Percentiles rank a stretch among this genome's conserved stretches.
phyloP scores from a whole-genome alignment of 169 alveolate species.

The Pseudocohnilembus persalinus region DNA sequence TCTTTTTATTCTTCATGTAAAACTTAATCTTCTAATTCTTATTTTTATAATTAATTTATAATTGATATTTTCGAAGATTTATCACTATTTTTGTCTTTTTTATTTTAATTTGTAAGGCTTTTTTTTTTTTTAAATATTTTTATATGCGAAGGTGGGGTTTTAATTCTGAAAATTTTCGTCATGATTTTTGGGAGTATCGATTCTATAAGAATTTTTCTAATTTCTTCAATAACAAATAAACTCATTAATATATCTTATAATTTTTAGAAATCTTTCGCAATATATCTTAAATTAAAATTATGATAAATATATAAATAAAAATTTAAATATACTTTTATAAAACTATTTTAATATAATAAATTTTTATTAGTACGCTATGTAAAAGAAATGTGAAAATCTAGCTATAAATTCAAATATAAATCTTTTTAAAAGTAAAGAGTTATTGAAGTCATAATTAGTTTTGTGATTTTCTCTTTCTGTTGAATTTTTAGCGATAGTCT shows the following conservation, averaged over 20 bases:
- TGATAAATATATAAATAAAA: too few species aligned
- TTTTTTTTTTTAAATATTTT: not conserved
- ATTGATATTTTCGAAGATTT: too few species aligned
- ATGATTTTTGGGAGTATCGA: conserved; percentile 30
- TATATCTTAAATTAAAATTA: not conserved
- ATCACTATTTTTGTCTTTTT: too few species aligned
- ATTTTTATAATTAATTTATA: too few species aligned
- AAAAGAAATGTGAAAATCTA: conserved; percentile 45
- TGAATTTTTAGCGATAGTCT: conserved; percentile 25
- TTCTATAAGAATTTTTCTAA: conserved; percentile 40
- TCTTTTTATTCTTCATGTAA: too few species aligned
- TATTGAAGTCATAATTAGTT: conserved; percentile 38
- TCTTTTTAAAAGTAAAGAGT: conserved; percentile 31
- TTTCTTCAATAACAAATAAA: conserved; percentile 32
- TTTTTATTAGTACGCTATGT: conserved; percentile 17
- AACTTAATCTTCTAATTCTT: too few species aligned
- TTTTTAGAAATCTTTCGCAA: conserved; percentile 22
- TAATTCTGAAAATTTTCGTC: conserved; percentile 15
- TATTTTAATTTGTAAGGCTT: conserved; percentile 7
- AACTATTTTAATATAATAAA: too few species aligned
- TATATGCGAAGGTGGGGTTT: too few species aligned
- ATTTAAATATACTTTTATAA: too few species aligned
- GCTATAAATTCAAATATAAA: conserved; percentile 39
- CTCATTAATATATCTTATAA: conserved; percentile 20
- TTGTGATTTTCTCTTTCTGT: conserved; percentile 46